phyloP scores from a whole-genome alignment of 257 asterid species.

The Solanum sitiens region DNA sequence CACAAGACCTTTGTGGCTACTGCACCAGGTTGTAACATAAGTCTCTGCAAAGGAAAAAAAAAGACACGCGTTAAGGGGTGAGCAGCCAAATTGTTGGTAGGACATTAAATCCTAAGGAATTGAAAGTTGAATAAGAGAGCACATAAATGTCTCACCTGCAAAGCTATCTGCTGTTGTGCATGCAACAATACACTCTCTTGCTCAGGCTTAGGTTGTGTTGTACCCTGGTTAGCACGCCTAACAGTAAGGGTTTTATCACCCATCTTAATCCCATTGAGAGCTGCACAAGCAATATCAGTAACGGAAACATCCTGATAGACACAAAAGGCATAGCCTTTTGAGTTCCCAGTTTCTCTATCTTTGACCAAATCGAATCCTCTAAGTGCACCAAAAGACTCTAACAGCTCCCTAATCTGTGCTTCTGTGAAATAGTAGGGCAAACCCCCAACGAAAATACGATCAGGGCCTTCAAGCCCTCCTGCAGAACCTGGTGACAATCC shows the following conservation, averaged over 20 bases:
- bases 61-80: background rate
- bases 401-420: constrained; percentile 83
- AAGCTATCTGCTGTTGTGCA: constrained; percentile 88
- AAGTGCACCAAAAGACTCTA: constrained; percentile 93
- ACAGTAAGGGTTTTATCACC: constrained; percentile 96
- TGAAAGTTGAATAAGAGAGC: background rate
- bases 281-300: constrained; percentile 96
- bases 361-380: constrained; percentile 93
- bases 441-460: constrained; percentile 92
- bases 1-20: constrained; percentile 77
- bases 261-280: constrained; percentile 96
- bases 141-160: constrained; percentile 44
- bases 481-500: constrained; percentile 86
- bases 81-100: background rate
- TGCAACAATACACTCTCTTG: constrained; percentile 85
- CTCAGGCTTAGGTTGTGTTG: constrained; percentile 80
- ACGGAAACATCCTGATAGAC: constrained; percentile 85
- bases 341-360: constrained; percentile 96
- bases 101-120: background rate
- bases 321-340: constrained; percentile 99
- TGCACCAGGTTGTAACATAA: constrained; percentile 48
- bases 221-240: constrained; percentile 89
- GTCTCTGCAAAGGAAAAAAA: constrained; percentile 43
- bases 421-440: constrained; percentile 91
- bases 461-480: constrained; percentile 96